Conservation (phyloP, 139 green algal genomes). For the Picochlorum sp. region DNA sequence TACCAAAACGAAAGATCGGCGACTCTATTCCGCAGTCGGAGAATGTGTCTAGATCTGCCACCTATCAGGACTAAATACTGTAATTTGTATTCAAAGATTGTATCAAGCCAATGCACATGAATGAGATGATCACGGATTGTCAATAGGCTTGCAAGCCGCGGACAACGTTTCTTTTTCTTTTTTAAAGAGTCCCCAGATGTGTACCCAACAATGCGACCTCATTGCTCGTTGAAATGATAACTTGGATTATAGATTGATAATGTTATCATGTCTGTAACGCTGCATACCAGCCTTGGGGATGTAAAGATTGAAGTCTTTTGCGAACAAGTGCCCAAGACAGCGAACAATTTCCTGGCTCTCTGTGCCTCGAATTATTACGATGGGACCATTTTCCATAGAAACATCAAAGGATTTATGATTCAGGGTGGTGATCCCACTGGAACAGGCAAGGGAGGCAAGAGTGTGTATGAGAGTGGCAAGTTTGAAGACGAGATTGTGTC, state of each 20-base stretch:
- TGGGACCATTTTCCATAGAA: conserved; percentile 86
- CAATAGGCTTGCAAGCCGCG: no score
- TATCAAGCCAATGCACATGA: no score
- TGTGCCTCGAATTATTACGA: conserved; percentile 86
- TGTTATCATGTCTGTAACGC: conserved; percentile 73
- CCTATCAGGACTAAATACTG: no score
- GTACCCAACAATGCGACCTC: neutral
- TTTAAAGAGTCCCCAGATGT: no score
- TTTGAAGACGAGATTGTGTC: conserved; percentile 91
- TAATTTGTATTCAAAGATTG: no score
- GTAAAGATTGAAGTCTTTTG: conserved; percentile 95
- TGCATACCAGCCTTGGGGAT: conserved; percentile 94
- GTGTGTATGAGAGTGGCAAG: conserved; percentile 81
- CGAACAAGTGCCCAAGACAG: conserved; percentile 60
- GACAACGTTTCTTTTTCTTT: no score
- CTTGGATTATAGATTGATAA: neutral
- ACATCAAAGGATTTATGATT: conserved; percentile 93
- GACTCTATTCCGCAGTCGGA: no score
- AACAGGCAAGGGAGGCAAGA: conserved; percentile 87
- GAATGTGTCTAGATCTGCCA: no score
- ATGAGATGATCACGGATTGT: no score
- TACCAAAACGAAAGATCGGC: no score
- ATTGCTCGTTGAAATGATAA: neutral
- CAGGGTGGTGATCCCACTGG: conserved; percentile 85
- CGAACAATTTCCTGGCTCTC: conserved; percentile 93